Conservation (phyloP, 1,284 basidiomycete genomes). For the Leccinum olivaceoglutinosum region DNA sequence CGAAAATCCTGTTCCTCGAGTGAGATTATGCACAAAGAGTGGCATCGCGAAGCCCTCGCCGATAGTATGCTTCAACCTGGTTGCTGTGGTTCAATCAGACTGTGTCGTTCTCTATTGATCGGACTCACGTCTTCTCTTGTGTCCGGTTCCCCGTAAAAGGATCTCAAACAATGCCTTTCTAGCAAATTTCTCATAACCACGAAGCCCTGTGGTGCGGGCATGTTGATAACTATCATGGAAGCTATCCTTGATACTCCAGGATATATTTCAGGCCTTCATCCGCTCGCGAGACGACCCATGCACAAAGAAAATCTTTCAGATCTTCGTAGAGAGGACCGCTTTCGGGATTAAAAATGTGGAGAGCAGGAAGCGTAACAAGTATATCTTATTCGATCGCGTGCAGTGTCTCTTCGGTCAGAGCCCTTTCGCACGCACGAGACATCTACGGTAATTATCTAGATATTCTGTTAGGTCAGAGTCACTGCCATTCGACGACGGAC, state of each 20-base stretch:
- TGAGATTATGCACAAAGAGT: slow-evolving; percentile 12
- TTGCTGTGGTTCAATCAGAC: slow-evolving; percentile 25
- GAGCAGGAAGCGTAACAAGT: slow-evolving; percentile 69
- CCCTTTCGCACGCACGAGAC: slow-evolving; percentile 69
- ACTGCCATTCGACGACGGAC: neutral
- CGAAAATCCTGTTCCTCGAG: slow-evolving; percentile 68
- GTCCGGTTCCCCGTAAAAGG: slow-evolving; percentile 74
- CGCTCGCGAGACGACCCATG: slow-evolving; percentile 87
- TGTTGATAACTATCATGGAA: slow-evolving; percentile 87
- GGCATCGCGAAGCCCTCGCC: slow-evolving; percentile 29
- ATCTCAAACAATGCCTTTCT: slow-evolving; percentile 79
- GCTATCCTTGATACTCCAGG: slow-evolving; percentile 68
- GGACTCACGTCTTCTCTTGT: slow-evolving; percentile 75
- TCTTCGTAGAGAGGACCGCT: slow-evolving; percentile 84
- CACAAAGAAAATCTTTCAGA: slow-evolving; percentile 81
- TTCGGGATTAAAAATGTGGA: slow-evolving; percentile 83
- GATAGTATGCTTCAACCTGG: slow-evolving; percentile 77
- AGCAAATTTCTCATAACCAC: slow-evolving; percentile 85
- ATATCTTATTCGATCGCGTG: slow-evolving; percentile 79
- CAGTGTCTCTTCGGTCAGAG: slow-evolving; percentile 59
- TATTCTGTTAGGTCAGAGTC: neutral
- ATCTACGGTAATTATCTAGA: slow-evolving; percentile 68
- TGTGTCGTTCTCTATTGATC: slow-evolving; percentile 13
- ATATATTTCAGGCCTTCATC: slow-evolving; percentile 86
- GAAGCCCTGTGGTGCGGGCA: slow-evolving; percentile 78